Percentiles rank a stretch among this genome's conserved stretches.
Evolutionary conservation across 2,329 filamentous ascomycete species (phyloP).

Genomic region (Fusarium nematophilum): DNA sequence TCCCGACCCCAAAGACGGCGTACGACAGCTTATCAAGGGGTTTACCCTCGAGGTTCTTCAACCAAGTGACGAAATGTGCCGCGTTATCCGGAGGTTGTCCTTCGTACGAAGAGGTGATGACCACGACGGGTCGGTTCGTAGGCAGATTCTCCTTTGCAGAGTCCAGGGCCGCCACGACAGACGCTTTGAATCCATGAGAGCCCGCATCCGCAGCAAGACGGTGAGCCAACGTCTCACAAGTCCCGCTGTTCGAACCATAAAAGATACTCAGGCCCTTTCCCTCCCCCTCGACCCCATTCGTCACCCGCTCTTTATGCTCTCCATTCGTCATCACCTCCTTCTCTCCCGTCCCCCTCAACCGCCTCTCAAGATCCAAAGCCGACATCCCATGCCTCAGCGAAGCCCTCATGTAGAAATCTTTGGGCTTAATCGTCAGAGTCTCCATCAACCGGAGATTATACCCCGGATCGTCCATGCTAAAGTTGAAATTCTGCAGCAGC

Average conservation of each 20-base stretch:
- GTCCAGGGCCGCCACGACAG: constrained; percentile 64
- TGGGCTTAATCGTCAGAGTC: constrained; percentile 70
- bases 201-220: constrained; percentile 66
- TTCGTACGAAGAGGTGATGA: constrained; percentile 77
- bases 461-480: constrained; percentile 67
- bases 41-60: constrained; percentile 61
- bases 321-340: constrained; percentile 28
- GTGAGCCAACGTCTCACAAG: constrained; percentile 74
- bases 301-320: background rate
- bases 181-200: constrained; percentile 65
- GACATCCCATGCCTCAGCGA: constrained; percentile 57
- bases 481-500: constrained; percentile 75
- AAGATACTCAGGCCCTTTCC: constrained; percentile 65
- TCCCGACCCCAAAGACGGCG: constrained; percentile 75
- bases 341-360: constrained; percentile 10
- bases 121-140: constrained; percentile 65
- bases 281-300: background rate
- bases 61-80: constrained; percentile 71
- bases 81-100: constrained; percentile 78
- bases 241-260: constrained; percentile 77
- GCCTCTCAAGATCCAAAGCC: constrained; percentile 53
- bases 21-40: constrained; percentile 63
- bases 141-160: constrained; percentile 66
- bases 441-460: constrained; percentile 65
- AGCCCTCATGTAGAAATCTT: constrained; percentile 69